Evolutionary conservation across 2,329 filamentous ascomycete genomes (phyloP).

Genomic region (Ceratocystis huliohia): DNA sequence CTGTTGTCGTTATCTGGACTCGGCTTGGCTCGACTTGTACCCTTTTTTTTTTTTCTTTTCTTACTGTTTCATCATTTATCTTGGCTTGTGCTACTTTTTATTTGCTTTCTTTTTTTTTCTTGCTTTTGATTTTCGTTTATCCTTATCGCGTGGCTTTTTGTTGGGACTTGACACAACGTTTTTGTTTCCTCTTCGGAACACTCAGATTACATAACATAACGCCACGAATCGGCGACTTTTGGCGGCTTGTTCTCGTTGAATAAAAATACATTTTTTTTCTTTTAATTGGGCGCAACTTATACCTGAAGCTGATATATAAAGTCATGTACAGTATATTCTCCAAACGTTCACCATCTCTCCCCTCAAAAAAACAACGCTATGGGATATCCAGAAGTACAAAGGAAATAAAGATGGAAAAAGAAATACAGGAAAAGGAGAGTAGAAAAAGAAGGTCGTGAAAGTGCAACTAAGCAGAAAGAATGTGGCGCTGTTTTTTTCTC

Average conservation of each 20-base stretch:
- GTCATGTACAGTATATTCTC: neutral
- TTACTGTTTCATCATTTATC: conserved; percentile 10
- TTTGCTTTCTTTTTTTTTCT: conserved; percentile 14
- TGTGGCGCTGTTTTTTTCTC: neutral
- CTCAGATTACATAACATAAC: too few species aligned
- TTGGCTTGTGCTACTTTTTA: neutral
- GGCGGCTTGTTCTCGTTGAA: too few species aligned
- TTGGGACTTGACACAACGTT: too few species aligned
- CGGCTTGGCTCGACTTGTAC: conserved; percentile 1
- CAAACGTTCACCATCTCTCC: neutral
- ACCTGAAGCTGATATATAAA: neutral
- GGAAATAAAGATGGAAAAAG: neutral
- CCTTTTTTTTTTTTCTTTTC: conserved; percentile 19
- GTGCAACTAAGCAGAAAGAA: neutral
- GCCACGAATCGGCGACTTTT: too few species aligned
- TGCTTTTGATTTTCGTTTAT: conserved; percentile 6
- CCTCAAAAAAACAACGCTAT: neutral
- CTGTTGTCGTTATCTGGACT: neutral
- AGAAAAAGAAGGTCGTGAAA: neutral
- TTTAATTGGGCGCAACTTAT: too few species aligned
- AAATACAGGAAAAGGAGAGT: neutral
- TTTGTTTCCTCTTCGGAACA: too few species aligned
- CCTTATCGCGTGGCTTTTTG: neutral
- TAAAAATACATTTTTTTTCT: too few species aligned
- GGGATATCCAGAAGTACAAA: conserved; percentile 1